Evolutionary conservation across 345 rosid species (phyloP).

Genomic region (Populus euphratica): DNA sequence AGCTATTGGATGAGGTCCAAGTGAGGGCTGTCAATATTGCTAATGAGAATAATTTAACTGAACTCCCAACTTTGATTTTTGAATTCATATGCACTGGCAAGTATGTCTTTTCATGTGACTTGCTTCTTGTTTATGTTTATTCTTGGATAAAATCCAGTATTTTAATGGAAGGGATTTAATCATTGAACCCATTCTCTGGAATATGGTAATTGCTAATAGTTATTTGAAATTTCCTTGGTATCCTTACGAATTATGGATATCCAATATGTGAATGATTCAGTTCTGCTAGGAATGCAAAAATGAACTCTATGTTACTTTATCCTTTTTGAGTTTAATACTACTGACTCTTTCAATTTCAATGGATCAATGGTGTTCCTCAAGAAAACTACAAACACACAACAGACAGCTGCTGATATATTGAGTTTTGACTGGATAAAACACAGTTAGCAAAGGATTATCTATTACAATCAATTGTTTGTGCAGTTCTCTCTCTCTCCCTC

Average conservation of each 20-base stretch:
- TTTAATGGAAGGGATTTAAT: neutral
- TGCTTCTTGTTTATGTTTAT: neutral
- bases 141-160: neutral
- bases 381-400: neutral
- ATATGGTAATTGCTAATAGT: neutral
- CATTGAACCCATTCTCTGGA: neutral
- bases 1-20: constrained; percentile 86
- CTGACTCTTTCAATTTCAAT: neutral
- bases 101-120: neutral
- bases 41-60: constrained; percentile 71
- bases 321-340: neutral
- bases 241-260: neutral
- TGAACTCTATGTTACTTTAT: neutral
- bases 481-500: too few species aligned
- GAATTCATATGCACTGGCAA: constrained; percentile 90
- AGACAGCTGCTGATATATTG: neutral
- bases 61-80: constrained; percentile 87
- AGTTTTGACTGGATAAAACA: neutral
- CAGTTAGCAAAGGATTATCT: neutral
- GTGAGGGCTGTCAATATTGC: constrained; percentile 81
- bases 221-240: neutral
- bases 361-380: neutral
- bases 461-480: neutral
- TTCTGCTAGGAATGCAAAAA: neutral
- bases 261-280: neutral